Evolutionary conservation across 768 basidiomycete species (phyloP).

Genomic region (Tephrocybe rancida): DNA sequence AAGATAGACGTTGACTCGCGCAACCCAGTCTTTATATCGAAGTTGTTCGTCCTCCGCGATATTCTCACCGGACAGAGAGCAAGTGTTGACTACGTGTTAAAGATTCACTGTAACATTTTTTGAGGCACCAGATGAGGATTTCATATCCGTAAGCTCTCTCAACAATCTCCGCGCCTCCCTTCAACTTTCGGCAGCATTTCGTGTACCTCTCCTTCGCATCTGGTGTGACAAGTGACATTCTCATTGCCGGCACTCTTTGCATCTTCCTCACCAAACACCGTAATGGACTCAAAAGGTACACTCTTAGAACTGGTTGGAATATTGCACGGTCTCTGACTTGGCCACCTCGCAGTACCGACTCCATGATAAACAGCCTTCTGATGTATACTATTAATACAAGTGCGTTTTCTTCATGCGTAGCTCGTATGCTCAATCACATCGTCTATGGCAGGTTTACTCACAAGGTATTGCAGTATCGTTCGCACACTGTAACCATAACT

Average conservation of each 20-base stretch:
- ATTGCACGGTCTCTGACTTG: neutral
- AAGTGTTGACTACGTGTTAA: neutral
- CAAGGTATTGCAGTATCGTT: neutral
- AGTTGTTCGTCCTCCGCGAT: neutral
- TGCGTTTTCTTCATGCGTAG: neutral
- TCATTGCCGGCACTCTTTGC: slow-evolving; percentile 1
- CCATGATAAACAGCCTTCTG: neutral
- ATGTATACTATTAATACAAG: neutral
- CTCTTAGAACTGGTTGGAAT: neutral
- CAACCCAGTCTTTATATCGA: neutral
- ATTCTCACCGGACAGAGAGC: neutral
- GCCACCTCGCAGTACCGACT: neutral
- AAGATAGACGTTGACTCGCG: neutral
- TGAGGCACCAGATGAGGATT: neutral
- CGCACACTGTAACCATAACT: neutral
- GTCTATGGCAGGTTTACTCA: neutral
- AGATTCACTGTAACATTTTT: neutral
- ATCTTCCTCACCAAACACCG: neutral
- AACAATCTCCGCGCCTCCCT: neutral
- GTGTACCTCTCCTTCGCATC: neutral
- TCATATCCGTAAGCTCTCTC: neutral
- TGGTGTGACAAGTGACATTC: neutral
- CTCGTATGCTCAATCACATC: too few species aligned
- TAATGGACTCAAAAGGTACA: neutral
- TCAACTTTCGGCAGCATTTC: neutral